Evolutionary conservation across 2,329 filamentous ascomycete species (phyloP), one percentile per base, ranked within the genome.

Genomic region (Elsinoe fawcettii): DNA sequence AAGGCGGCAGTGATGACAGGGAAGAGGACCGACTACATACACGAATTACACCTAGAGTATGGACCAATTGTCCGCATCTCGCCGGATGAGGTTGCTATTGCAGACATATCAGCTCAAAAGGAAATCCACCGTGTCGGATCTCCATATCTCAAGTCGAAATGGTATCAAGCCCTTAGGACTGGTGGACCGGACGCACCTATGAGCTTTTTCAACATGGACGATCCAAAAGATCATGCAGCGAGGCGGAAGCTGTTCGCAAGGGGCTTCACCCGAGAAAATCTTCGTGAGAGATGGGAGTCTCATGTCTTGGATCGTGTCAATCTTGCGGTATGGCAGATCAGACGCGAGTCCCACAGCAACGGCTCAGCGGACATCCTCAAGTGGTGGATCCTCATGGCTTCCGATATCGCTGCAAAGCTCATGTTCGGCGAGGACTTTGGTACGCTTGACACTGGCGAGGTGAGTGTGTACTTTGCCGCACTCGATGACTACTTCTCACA

Each of bases 371-470:
- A 76, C 63, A 57, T 74, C 4, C 56, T 73, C 47, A 69, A 71
- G 53, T 75, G 73, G 73, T 69, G 60, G 70, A 72, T 70, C 12
- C 66, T 73, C 11, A 68, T 74, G 65, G 68, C 72, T 6, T 67
- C 68, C 0, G 73, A 75, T 62, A 66, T 74, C 6, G 68, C 67
- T 18, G 66, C 66, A 1, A 63, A 71, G 49, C 59, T 75, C 3
- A 67, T 67, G 37, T 74, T 74, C 59, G 73, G 73, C 14, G 69
- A 73, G 41, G 65, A 63, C 1, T 73, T 75, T 56, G 62, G 66
- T 5, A 73, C 72, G 64, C 60, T 75, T 8, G 67, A 73, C 46
- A 60, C 59, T 7, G 72, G 71, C 6, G 44, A 68, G 56, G 68
- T 70, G 56, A 49, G n/a, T 32, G 69, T 57, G 1, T 6, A 18